Conservation (phyloP, 306 rosid genomes). For the Biancaea sappan region DNA sequence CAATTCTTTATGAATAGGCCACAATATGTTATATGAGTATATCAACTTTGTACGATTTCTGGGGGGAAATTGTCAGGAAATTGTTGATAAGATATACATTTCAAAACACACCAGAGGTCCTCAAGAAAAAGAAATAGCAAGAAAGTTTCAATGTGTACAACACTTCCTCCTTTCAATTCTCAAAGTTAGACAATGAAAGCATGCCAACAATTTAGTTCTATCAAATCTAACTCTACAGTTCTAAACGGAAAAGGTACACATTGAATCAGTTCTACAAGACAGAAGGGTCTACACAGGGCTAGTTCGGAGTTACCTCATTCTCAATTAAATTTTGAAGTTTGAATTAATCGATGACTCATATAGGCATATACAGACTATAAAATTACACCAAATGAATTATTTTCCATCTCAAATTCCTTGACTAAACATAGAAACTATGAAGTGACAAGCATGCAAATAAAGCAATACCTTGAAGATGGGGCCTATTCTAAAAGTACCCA, state of each 20-base stretch:
- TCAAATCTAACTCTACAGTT: conserved; percentile 6
- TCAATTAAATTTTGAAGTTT: background rate
- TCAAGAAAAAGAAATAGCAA: background rate
- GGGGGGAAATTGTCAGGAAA: conserved; percentile 18
- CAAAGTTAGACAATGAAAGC: conserved; percentile 26
- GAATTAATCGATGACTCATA: background rate
- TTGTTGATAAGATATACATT: conserved; percentile 2
- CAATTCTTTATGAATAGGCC: background rate
- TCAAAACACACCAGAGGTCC: background rate
- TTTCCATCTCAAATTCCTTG: background rate
- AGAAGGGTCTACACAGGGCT: conserved; percentile 6
- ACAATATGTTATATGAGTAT: background rate
- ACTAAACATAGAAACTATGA: background rate
- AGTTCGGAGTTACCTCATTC: background rate
- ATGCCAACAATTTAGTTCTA: background rate
- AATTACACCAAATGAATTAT: conserved; percentile 17
- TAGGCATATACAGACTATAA: conserved; percentile 6
- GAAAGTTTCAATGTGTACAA: background rate
- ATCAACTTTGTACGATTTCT: background rate
- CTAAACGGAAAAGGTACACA: background rate
- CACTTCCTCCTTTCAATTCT: conserved; percentile 5
- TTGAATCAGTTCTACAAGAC: conserved; percentile 7
- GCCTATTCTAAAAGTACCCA: conserved; percentile 91
- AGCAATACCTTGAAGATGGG: conserved; percentile 65
- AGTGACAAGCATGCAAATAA: background rate